These are phyloP conservation scores for Penicillium crystallinum DNA, from an alignment of 495 filamentous ascomycete species.

Conservation along the genomic window DNA sequence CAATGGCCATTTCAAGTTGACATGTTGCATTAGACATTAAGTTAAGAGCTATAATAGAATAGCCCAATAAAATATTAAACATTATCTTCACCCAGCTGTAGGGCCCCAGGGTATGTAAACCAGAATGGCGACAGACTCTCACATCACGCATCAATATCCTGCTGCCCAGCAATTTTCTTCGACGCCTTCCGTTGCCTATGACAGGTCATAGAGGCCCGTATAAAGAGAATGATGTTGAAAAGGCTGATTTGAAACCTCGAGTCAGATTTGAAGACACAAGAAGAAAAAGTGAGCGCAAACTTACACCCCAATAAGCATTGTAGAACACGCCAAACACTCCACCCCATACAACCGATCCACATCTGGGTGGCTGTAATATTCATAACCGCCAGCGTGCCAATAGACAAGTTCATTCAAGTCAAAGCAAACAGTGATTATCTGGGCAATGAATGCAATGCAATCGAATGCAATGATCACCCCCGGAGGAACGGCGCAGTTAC, in stretches of 20 bases:
- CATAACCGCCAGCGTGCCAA: conserved; percentile 11
- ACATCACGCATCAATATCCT: not conserved
- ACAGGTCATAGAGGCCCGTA: conserved; percentile 10
- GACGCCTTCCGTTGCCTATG: conserved; percentile 9
- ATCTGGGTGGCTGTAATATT: not conserved
- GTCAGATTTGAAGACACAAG: not conserved
- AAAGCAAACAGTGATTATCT: conserved; percentile 9
- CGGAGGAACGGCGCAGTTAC: conserved; percentile 10
- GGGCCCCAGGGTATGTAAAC: not conserved
- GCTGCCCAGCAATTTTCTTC: not conserved
- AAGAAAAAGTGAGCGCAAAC: not conserved
- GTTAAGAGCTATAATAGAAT: not conserved
- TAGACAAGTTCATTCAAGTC: conserved; percentile 11
- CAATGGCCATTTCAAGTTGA: too few relatives aligned
- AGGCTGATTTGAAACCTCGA: not conserved
- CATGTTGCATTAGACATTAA: not conserved
- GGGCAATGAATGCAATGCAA: conserved; percentile 9
- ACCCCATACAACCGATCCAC: conserved; percentile 4
- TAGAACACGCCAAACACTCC: conserved; percentile 10
- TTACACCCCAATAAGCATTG: conserved; percentile 16
- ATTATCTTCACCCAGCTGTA: not conserved
- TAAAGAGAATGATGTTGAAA: conserved; percentile 12
- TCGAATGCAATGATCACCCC: conserved; percentile 12
- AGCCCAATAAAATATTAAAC: not conserved
- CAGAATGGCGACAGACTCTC: not conserved